Conservation (phyloP, 2,329 filamentous ascomycete genomes). For the Coleophoma eucalyptorum region DNA sequence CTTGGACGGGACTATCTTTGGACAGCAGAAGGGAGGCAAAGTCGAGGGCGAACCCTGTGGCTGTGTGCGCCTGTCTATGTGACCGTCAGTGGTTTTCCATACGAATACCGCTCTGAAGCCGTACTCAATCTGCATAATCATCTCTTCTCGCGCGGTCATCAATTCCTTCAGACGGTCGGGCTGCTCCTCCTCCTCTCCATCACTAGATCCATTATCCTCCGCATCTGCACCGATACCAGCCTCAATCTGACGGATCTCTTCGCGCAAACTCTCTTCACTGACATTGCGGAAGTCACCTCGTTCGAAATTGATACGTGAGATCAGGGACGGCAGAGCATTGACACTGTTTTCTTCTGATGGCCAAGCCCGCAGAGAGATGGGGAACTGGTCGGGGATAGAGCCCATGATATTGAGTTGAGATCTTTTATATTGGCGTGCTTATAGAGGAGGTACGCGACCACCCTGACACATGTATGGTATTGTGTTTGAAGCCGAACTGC, state of each 20-base stretch:
- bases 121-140: slow-evolving; percentile 56
- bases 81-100: slow-evolving; percentile 6
- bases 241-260: slow-evolving; percentile 53
- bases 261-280: slow-evolving; percentile 67
- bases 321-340: slow-evolving; percentile 67
- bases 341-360: slow-evolving; percentile 52
- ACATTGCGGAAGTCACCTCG: slow-evolving; percentile 80
- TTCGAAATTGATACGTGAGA: slow-evolving; percentile 73
- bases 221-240: slow-evolving; percentile 32
- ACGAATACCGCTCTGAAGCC: not conserved
- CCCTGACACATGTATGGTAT: not conserved
- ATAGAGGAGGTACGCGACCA: not conserved
- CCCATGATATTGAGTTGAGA: slow-evolving; percentile 14
- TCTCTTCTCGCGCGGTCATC: slow-evolving; percentile 48
- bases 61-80: slow-evolving; percentile 45
- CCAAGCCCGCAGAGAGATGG: slow-evolving; percentile 61
- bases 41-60: slow-evolving; percentile 69
- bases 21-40: slow-evolving; percentile 80
- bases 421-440: too few relatives aligned
- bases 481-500: not conserved
- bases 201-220: slow-evolving; percentile 39
- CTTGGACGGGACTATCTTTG: slow-evolving; percentile 72
- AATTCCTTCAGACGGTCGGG: slow-evolving; percentile 30
- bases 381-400: slow-evolving; percentile 35
- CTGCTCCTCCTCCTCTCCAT: slow-evolving; percentile 42